Evolutionary conservation across 2,329 filamentous ascomycete species (phyloP).

Genomic region (Fusarium concolor): DNA sequence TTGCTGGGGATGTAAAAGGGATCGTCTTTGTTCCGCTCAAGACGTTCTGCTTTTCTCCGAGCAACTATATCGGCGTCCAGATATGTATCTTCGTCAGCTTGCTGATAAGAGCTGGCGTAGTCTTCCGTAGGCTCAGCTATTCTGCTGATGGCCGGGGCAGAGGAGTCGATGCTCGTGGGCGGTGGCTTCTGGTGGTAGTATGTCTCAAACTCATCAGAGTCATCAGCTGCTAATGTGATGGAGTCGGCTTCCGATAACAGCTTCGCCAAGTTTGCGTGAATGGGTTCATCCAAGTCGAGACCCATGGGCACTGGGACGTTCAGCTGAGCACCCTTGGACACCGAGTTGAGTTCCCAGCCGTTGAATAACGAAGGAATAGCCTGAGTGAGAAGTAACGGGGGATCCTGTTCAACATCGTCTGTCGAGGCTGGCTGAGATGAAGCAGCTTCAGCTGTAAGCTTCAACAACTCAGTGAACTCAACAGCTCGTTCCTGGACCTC

Average conservation of each 20-base stretch:
- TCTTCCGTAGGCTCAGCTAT: constrained; percentile 65
- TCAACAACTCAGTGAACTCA: constrained; percentile 90
- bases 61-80: constrained; percentile 80
- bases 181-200: constrained; percentile 72
- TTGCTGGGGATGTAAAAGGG: constrained; percentile 87
- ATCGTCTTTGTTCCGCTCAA: constrained; percentile 88
- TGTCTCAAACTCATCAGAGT: constrained; percentile 74
- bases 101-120: constrained; percentile 66
- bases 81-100: constrained; percentile 71
- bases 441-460: constrained; percentile 84
- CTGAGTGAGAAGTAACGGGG: constrained; percentile 87
- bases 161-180: constrained; percentile 63
- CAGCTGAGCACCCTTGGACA: constrained; percentile 82
- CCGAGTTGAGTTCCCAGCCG: constrained; percentile 91
- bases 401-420: constrained; percentile 68
- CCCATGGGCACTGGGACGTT: constrained; percentile 85
- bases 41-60: constrained; percentile 78
- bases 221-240: constrained; percentile 60
- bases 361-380: constrained; percentile 89
- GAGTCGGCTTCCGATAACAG: constrained; percentile 72
- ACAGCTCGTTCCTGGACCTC: constrained; percentile 96
- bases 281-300: constrained; percentile 82
- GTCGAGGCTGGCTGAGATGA: constrained; percentile 71
- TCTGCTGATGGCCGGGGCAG: constrained; percentile 64
- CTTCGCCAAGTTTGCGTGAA: constrained; percentile 78